Conservation (phyloP, 768 basidiomycete species). For the Lentinula edodes region DNA sequence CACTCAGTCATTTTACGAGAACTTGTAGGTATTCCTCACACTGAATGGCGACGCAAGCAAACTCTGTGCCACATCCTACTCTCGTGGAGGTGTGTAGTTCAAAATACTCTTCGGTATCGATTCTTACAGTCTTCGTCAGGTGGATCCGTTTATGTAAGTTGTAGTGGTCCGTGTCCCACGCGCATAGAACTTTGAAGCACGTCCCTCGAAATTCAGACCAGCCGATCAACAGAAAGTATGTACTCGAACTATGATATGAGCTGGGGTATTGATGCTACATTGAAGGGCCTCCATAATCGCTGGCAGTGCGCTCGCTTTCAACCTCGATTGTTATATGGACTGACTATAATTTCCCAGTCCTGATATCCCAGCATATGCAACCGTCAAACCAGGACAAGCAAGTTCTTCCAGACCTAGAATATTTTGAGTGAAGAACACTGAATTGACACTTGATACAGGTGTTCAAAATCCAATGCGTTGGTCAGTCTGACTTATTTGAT, state of each 20-base stretch:
- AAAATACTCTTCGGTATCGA: not conserved
- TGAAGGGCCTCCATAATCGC: constrained; percentile 5
- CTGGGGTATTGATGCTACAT: not conserved
- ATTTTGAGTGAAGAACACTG: not conserved
- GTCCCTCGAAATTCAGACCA: constrained; percentile 26
- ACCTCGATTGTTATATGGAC: not conserved
- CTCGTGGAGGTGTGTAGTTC: constrained; percentile 41
- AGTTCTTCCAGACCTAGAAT: constrained; percentile 4
- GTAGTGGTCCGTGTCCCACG: not conserved
- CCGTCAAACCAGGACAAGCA: constrained; percentile 59
- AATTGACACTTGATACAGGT: constrained; percentile 23
- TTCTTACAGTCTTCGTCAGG: constrained; percentile 18
- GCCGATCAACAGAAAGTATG: constrained; percentile 63
- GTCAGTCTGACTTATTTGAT: constrained; percentile 25
- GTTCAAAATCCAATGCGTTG: constrained; percentile 68
- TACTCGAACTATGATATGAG: not conserved
- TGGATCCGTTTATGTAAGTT: constrained; percentile 66
- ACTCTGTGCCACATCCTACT: constrained; percentile 56
- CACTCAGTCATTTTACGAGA: not conserved
- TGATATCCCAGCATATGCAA: constrained; percentile 56
- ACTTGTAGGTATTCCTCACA: not conserved
- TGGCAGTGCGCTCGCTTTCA: constrained; percentile 1
- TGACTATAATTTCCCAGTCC: not conserved
- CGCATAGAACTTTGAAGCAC: not conserved
- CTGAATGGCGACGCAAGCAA: constrained; percentile 54